Conservation (phyloP, 768 basidiomycete species). For the Tulasnella sp. region DNA sequence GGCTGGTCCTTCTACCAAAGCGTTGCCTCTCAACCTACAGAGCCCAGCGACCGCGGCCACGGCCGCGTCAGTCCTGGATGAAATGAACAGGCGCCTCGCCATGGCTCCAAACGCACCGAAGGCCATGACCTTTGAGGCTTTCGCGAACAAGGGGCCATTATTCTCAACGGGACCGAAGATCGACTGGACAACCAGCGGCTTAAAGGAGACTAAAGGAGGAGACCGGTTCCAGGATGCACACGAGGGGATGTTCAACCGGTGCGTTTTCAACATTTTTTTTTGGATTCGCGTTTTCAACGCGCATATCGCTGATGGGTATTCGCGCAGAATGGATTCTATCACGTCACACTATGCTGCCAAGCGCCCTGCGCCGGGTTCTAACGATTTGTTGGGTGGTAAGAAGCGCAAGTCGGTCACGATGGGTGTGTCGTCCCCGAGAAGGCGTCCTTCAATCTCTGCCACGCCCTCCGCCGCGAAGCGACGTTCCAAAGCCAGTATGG, state of each 20-base stretch:
- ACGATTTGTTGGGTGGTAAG: not conserved
- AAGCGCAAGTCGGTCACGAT: not conserved
- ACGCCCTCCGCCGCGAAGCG: constrained; percentile 4
- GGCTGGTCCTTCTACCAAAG: constrained; percentile 24
- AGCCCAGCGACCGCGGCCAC: constrained; percentile 28
- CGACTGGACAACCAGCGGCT: not conserved
- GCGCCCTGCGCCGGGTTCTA: not conserved
- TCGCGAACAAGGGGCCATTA: not conserved
- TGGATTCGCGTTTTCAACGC: not conserved
- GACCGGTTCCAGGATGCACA: constrained; percentile 6
- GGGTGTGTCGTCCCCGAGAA: not conserved
- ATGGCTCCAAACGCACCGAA: constrained; percentile 30
- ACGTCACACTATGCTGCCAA: constrained; percentile 12
- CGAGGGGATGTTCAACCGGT: constrained; percentile 15
- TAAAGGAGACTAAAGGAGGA: not conserved
- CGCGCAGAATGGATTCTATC: constrained; percentile 17
- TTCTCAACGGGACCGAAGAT: not conserved
- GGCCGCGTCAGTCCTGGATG: constrained; percentile 61
- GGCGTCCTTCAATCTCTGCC: constrained; percentile 1
- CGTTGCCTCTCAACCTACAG: constrained; percentile 34
- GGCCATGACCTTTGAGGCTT: constrained; percentile 3
- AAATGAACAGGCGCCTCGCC: constrained; percentile 67
- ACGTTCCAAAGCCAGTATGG: constrained; percentile 4
- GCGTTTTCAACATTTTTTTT: not conserved
- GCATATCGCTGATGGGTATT: not conserved